phyloP scores from a whole-genome alignment of 2,329 filamentous ascomycete species.

The Ceratocystis alfenasii region DNA sequence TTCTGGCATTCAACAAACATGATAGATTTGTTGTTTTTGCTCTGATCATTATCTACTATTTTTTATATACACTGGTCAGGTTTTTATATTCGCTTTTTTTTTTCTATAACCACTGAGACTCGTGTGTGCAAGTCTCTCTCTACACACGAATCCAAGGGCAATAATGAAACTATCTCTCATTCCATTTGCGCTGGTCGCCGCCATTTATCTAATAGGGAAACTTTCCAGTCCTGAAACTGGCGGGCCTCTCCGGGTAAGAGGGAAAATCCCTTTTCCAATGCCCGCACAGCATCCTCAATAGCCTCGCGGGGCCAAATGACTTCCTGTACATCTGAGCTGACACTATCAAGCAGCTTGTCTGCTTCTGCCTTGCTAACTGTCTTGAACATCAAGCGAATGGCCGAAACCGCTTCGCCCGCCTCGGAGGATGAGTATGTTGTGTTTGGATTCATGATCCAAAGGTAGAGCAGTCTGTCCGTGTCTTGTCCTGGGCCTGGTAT shows the following conservation, averaged over 20 bases:
- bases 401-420: conserved; percentile 28
- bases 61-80: too few species aligned
- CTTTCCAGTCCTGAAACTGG: conserved; percentile 53
- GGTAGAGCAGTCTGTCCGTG: conserved; percentile 30
- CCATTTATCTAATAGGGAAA: conserved; percentile 50
- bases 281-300: conserved; percentile 35
- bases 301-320: conserved; percentile 42
- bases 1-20: conserved; percentile 14
- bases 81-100: conserved; percentile 3
- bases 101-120: not conserved
- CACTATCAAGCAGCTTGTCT: conserved; percentile 38
- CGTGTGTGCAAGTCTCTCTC: not conserved
- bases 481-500: not conserved
- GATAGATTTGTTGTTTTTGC: conserved; percentile 12
- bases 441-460: conserved; percentile 47
- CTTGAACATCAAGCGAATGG: conserved; percentile 44
- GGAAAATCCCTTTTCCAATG: conserved; percentile 38
- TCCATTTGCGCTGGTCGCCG: not conserved
- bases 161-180: not conserved
- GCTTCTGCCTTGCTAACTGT: conserved; percentile 35
- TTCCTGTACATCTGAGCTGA: conserved; percentile 48
- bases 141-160: too few species aligned
- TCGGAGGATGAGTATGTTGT: conserved; percentile 40
- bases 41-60: conserved; percentile 2
- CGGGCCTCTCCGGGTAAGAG: conserved; percentile 46